Conservation (phyloP, 1,284 basidiomycete species). For the Leccinum insigne region DNA sequence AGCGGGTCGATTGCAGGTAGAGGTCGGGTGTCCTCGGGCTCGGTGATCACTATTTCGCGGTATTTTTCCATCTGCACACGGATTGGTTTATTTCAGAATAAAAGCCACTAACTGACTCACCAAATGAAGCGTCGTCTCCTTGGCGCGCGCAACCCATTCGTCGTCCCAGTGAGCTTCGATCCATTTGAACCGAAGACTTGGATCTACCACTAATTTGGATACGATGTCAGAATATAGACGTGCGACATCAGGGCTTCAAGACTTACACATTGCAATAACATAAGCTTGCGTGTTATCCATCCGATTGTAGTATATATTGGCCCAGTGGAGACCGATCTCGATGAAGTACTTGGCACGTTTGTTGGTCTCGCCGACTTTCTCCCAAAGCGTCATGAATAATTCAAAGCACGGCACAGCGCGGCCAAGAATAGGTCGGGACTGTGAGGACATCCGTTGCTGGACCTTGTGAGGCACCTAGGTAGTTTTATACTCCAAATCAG, state of each 20-base stretch:
- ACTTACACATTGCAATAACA: background rate
- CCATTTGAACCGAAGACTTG: background rate
- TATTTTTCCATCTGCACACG: no score
- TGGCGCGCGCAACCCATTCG: no score
- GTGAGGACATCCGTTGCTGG: background rate
- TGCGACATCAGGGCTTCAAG: background rate
- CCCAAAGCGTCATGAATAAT: background rate
- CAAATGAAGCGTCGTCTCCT: no score
- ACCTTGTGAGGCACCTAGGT: background rate
- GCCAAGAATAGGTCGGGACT: background rate
- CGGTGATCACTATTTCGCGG: no score
- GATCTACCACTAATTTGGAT: background rate
- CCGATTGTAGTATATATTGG: background rate
- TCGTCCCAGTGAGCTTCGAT: background rate
- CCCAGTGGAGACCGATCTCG: background rate
- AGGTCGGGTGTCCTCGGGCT: no score
- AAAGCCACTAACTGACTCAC: no score
- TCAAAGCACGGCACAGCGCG: background rate
- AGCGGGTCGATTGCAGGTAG: no score
- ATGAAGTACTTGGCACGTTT: background rate
- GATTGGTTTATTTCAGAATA: no score
- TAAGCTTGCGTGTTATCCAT: background rate
- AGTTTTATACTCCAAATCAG: no score
- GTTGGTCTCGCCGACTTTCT: background rate
- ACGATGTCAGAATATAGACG: background rate